These are phyloP conservation scores for Tolypocladium ovalisporum DNA, from an alignment of 2,329 filamentous ascomycete genomes.

Conservation along the genomic window DNA sequence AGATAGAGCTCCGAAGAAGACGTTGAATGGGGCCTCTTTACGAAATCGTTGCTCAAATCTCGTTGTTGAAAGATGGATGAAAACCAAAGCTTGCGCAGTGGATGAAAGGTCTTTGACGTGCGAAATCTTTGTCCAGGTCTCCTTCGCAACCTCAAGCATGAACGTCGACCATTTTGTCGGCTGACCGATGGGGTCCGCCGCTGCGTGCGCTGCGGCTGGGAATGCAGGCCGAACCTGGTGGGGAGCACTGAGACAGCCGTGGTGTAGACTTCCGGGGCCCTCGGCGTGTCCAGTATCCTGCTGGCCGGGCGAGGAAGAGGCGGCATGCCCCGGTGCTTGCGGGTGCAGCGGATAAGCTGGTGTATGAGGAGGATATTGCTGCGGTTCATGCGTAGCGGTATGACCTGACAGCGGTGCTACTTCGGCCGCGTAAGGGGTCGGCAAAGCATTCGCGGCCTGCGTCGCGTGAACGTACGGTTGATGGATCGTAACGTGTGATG, in stretches of 20 bases:
- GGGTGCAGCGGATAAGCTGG: background rate
- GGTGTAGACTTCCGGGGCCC: background rate
- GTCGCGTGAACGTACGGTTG: background rate
- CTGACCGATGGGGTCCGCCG: background rate
- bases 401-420: background rate
- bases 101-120: slow-evolving; percentile 50
- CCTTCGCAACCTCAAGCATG: slow-evolving; percentile 43
- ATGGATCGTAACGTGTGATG: background rate
- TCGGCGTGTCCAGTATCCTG: background rate
- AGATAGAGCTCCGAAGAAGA: slow-evolving; percentile 49
- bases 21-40: slow-evolving; percentile 42
- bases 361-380: background rate
- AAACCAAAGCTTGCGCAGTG: slow-evolving; percentile 49
- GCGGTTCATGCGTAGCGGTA: background rate
- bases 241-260: background rate
- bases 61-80: slow-evolving; percentile 52
- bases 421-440: background rate
- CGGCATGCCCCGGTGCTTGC: background rate
- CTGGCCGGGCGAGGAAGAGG: background rate
- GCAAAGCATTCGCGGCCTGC: background rate
- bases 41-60: slow-evolving; percentile 47
- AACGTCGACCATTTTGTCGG: slow-evolving; percentile 38
- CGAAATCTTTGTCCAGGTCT: slow-evolving; percentile 51
- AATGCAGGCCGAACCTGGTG: background rate
- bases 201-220: background rate